Evolutionary conservation across 306 rosid genomes (phyloP), one percentile per base, ranked within the genome.

Genomic region (Bauhinia variegata): DNA sequence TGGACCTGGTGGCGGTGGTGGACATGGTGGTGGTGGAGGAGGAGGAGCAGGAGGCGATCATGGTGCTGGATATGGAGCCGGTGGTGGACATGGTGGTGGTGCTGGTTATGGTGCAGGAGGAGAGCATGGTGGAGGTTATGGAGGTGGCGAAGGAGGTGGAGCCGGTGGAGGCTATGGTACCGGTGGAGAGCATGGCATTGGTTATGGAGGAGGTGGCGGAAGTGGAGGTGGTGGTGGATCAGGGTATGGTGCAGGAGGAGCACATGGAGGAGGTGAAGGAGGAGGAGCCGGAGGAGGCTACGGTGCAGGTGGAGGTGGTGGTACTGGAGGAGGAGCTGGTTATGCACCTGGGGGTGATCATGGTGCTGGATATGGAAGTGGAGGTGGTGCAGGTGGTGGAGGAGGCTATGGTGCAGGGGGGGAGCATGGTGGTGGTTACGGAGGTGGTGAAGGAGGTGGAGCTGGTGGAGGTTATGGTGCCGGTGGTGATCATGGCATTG

Each of bases 111-210:
- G 74, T 1, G 65, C 44, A 0, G 83, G 86, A 3, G 73, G 79
- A 42, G 75, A 37, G 19, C 79, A 64, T 14, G 75, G 58, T 14
- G 55, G 34, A 4, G 63, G 70, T 0, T 70, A 63, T 4, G 74
- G 71, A 4, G 72, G 64, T 0, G 73, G 79, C 0, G 60, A 6
- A 1, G 73, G 92, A 72, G 47, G 57, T 49, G 80, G 68, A 19
- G 81, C 58, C 14, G 81, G 75, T 3, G 84, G 79, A 10, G 87
- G 86, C 8, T 78, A 85, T 79, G 80, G 84, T 0, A 65, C 63
- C 6, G 75, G 75, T 7, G 56, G 16, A 42, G 50, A 60, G 10
- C 55, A 60, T 17, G 74, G 68, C 23, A 59, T 60, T 36, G 72
- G 74, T 2, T 36, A 56, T 18, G 74, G 74, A 8, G 30, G 66